Conservation (phyloP, 805 yeast genomes). For the Yarrowia phangngaensis region DNA sequence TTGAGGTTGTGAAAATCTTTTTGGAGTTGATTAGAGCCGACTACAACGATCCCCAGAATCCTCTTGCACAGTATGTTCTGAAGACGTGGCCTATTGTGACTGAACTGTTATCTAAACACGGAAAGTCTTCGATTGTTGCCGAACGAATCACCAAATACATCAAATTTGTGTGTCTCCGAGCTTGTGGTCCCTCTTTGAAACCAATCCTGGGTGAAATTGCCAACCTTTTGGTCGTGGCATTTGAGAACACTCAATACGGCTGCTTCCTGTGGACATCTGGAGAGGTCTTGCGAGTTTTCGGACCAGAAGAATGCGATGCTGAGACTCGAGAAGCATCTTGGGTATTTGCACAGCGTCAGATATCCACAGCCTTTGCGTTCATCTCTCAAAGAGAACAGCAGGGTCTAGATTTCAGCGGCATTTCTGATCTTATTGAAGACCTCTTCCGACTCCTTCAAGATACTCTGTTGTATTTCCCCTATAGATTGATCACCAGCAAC, state of each 20-base stretch:
- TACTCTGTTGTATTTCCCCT: slow-evolving; percentile 69
- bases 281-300: slow-evolving; percentile 59
- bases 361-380: slow-evolving; percentile 51
- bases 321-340: slow-evolving; percentile 60
- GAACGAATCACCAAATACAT: slow-evolving; percentile 71
- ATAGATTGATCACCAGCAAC: slow-evolving; percentile 45
- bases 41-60: slow-evolving; percentile 41
- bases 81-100: slow-evolving; percentile 60
- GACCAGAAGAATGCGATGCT: slow-evolving; percentile 46
- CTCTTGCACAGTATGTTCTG: slow-evolving; percentile 49
- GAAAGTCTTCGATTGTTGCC: slow-evolving; percentile 58
- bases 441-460: slow-evolving; percentile 78
- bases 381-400: slow-evolving; percentile 28
- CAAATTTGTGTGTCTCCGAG: slow-evolving; percentile 55
- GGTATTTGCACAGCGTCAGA: slow-evolving; percentile 68
- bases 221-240: slow-evolving; percentile 63
- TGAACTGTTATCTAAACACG: slow-evolving; percentile 50
- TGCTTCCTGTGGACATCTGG: slow-evolving; percentile 92
- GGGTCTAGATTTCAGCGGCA: slow-evolving; percentile 33
- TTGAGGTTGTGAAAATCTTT: slow-evolving; percentile 64
- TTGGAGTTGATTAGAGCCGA: slow-evolving; percentile 53
- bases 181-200: slow-evolving; percentile 52
- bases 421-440: slow-evolving; percentile 78
- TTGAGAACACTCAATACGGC: slow-evolving; percentile 64
- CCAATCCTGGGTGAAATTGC: slow-evolving; percentile 65